Conservation (phyloP, 2,329 filamentous ascomycete genomes). For the Rutstroemia sp. region DNA sequence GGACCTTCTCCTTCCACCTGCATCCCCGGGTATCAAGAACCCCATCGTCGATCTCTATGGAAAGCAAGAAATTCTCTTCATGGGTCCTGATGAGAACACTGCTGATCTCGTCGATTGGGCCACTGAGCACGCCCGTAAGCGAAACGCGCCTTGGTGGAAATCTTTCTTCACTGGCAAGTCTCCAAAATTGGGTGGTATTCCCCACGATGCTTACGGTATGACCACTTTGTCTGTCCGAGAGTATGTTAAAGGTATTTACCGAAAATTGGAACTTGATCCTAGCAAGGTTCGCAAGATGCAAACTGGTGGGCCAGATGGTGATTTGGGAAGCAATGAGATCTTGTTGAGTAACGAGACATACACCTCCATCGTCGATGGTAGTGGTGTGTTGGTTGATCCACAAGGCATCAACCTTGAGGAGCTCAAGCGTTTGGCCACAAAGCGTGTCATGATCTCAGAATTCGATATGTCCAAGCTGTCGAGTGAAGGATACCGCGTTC, state of each 20-base stretch:
- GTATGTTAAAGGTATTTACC: slow-evolving; percentile 94
- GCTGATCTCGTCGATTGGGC: slow-evolving; percentile 97
- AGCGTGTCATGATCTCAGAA: slow-evolving; percentile 80
- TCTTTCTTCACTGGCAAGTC: slow-evolving; percentile 99
- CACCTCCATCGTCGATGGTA: slow-evolving; percentile 89
- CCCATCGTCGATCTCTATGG: slow-evolving; percentile 93
- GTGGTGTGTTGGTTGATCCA: slow-evolving; percentile 89
- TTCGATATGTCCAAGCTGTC: slow-evolving; percentile 85
- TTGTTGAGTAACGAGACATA: slow-evolving; percentile 94
- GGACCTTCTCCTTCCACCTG: slow-evolving; percentile 82
- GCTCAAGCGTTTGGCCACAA: slow-evolving; percentile 75
- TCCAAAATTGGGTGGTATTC: slow-evolving; percentile 90
- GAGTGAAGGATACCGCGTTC: slow-evolving; percentile 77
- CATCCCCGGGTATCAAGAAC: slow-evolving; percentile 96
- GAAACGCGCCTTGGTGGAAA: slow-evolving; percentile 98
- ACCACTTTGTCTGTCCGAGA: slow-evolving; percentile 94
- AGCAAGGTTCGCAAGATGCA: slow-evolving; percentile 86
- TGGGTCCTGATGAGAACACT: slow-evolving; percentile 98
- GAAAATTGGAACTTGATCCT: slow-evolving; percentile 86
- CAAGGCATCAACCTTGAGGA: slow-evolving; percentile 81
- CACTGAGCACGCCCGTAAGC: slow-evolving; percentile 82
- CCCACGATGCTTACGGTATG: slow-evolving; percentile 95
- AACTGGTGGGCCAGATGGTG: slow-evolving; percentile 93
- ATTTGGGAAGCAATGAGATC: slow-evolving; percentile 96
- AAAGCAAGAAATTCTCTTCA: slow-evolving; percentile 94